Evolutionary conservation across 805 yeast species (phyloP).

Genomic region (Suhomyces prunicola): DNA sequence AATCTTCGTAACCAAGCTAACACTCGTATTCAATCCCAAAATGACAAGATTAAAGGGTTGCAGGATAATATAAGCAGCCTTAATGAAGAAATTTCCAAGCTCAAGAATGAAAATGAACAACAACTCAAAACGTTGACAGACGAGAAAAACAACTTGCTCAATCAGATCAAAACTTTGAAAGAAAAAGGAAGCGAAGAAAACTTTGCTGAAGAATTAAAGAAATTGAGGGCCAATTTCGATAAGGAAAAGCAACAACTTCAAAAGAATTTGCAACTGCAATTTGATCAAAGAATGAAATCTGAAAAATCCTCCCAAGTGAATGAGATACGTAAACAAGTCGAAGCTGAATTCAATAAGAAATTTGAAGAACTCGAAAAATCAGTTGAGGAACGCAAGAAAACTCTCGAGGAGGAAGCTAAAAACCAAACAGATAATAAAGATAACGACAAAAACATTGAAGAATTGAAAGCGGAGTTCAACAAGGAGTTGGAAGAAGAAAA

Average conservation of each 20-base stretch:
- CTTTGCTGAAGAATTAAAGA: slow-evolving; percentile 10
- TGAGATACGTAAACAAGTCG: slow-evolving; percentile 21
- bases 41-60: slow-evolving; percentile 25
- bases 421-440: slow-evolving; percentile 9
- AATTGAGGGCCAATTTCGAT: slow-evolving; percentile 14
- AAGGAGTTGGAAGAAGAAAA: slow-evolving; percentile 19
- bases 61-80: slow-evolving; percentile 20
- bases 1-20: slow-evolving; percentile 27
- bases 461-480: slow-evolving; percentile 16
- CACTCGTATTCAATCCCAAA: slow-evolving; percentile 19
- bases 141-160: slow-evolving; percentile 13
- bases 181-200: slow-evolving; percentile 16
- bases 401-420: slow-evolving; percentile 38
- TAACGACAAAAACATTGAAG: slow-evolving; percentile 13
- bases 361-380: slow-evolving; percentile 16
- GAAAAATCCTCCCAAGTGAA: slow-evolving; percentile 12
- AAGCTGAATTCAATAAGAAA: slow-evolving; percentile 20
- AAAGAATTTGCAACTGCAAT: slow-evolving; percentile 7
- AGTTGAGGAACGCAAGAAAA: slow-evolving; percentile 20
- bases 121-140: slow-evolving; percentile 9
- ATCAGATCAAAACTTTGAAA: slow-evolving; percentile 26
- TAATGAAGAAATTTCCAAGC: slow-evolving; percentile 17
- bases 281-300: slow-evolving; percentile 18
- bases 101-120: slow-evolving; percentile 12
- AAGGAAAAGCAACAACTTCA: slow-evolving; percentile 16